Conservation (phyloP, 2,329 filamentous ascomycete genomes). For the Fusarium mundagurra region DNA sequence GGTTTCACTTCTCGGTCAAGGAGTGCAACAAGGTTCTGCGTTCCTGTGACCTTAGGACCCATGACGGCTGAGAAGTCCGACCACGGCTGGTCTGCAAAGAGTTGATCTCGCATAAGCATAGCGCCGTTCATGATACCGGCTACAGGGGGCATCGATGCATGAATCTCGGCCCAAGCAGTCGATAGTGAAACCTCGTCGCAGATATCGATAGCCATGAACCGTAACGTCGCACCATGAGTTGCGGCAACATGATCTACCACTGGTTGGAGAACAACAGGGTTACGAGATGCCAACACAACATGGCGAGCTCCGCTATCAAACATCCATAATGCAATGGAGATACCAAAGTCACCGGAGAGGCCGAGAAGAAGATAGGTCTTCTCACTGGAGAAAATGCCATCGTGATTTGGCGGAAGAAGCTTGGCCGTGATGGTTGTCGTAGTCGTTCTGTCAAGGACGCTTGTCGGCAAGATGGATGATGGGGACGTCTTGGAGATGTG, state of each 20-base stretch:
- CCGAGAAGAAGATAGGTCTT: not conserved
- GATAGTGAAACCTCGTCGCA: not conserved
- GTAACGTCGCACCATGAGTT: not conserved
- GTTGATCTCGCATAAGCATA: not conserved
- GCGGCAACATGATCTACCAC: not conserved
- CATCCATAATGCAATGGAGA: not conserved
- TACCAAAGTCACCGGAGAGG: not conserved
- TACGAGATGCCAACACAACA: not conserved
- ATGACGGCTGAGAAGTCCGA: not conserved
- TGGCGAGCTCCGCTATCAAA: not conserved
- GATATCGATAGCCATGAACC: not conserved
- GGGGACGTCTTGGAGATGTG: fast-evolving
- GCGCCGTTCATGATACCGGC: not conserved
- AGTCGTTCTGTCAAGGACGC: not conserved
- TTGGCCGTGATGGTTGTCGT: not conserved
- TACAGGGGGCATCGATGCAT: not conserved
- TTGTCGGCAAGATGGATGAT: not conserved
- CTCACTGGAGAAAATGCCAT: not conserved
- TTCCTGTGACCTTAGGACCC: not conserved
- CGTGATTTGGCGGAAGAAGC: not conserved
- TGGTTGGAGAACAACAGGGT: not conserved
- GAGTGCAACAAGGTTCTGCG: not conserved
- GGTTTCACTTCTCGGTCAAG: not conserved
- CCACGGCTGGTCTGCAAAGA: not conserved
- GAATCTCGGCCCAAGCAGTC: not conserved